Percentiles rank a stretch among this genome's conserved stretches.
Conservation (phyloP, 108 stramenopile species). For the Chaetoceros tenuissimus region DNA sequence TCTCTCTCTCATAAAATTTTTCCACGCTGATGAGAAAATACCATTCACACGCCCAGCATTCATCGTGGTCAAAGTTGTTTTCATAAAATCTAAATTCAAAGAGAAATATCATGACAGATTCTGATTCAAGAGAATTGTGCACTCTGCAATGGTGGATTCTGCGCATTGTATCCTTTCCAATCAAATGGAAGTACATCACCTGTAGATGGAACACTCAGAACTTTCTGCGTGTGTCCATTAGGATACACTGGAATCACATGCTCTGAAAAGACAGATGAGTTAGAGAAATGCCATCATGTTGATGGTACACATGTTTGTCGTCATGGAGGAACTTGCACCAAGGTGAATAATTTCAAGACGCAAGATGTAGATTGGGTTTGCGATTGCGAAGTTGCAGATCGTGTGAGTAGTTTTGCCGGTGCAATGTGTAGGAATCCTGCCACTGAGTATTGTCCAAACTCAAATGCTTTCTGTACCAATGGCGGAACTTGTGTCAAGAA, state of each 20-base stretch:
- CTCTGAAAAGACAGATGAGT: background rate
- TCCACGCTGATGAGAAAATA: no score
- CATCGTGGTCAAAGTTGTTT: no score
- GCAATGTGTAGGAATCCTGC: conserved; percentile 28
- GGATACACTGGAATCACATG: conserved; percentile 18
- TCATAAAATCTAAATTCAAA: no score
- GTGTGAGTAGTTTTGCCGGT: conserved; percentile 17
- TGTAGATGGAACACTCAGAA: conserved; percentile 13
- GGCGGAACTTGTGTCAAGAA: conserved; percentile 18
- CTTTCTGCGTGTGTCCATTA: conserved; percentile 17
- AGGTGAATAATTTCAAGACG: background rate
- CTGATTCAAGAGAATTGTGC: no score
- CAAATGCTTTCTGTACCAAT: conserved; percentile 22
- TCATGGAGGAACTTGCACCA: background rate
- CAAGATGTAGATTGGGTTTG: background rate
- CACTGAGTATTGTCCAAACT: conserved; percentile 21
- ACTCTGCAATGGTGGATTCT: conserved; percentile 33
- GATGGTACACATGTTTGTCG: background rate
- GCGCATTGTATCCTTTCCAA: conserved; percentile 14
- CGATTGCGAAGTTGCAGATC: conserved; percentile 23
- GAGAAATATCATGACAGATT: no score
- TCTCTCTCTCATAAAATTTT: no score
- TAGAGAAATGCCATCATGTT: background rate
- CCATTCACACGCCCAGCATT: no score
- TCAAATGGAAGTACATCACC: conserved; percentile 7